phyloP scores from a whole-genome alignment of 257 asterid species.

The Catharanthus roseus region DNA sequence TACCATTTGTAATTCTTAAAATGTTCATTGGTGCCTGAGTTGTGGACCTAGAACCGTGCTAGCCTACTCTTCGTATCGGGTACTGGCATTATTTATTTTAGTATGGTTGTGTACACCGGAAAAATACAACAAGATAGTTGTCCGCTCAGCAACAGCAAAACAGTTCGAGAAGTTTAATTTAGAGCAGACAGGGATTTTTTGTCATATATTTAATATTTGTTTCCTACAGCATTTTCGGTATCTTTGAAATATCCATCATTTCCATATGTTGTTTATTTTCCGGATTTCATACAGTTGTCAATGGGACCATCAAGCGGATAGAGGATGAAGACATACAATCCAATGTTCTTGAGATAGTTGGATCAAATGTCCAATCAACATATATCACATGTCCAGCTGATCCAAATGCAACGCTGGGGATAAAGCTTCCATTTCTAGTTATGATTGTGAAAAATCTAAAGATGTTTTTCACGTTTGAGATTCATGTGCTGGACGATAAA shows the following conservation, averaged over 20 bases:
- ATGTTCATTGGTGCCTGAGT: background rate
- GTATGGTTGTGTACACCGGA: background rate
- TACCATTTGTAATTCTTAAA: background rate
- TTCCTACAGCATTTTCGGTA: background rate
- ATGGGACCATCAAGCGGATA: conserved; percentile 80
- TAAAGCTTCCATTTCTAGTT: conserved; percentile 89
- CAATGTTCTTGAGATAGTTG: conserved; percentile 74
- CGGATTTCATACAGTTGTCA: conserved; percentile 47
- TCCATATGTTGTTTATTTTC: background rate
- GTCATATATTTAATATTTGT: background rate
- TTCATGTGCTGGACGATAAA: conserved; percentile 97
- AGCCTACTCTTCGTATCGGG: no score
- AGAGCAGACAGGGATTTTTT: background rate
- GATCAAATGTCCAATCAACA: conserved; percentile 78
- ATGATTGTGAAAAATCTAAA: conserved; percentile 78
- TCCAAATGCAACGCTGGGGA: conserved; percentile 91
- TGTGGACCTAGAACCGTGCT: background rate
- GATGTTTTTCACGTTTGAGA: conserved; percentile 94
- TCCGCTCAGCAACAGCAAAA: background rate
- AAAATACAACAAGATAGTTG: background rate
- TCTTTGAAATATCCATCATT: background rate
- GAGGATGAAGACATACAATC: conserved; percentile 97
- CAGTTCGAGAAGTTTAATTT: background rate
- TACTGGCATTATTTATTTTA: background rate
- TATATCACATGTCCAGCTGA: conserved; percentile 96